Evolutionary conservation across 306 rosid species (phyloP).

Genomic region (Castanopsis chinensis): DNA sequence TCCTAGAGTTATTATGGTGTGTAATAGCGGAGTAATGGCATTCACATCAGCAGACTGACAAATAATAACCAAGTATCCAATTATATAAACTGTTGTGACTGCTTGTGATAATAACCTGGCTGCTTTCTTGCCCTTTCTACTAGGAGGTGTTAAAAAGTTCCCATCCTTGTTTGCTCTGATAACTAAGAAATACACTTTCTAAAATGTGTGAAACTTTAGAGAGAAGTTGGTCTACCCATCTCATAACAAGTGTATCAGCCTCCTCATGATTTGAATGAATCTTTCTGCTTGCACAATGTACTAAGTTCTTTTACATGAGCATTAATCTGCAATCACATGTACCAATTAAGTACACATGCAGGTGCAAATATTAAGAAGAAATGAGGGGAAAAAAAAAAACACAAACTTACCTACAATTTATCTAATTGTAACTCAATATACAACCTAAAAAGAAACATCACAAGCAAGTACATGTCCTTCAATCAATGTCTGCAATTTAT

Average conservation of each 20-base stretch:
- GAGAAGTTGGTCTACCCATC: constrained; percentile 60
- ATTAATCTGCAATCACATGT: constrained; percentile 55
- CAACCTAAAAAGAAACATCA: constrained; percentile 3
- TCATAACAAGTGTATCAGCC: constrained; percentile 58
- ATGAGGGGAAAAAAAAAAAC: too few relatives aligned
- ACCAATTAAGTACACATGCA: constrained; percentile 11
- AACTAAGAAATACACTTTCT: constrained; percentile 56
- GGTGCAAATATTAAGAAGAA: not conserved
- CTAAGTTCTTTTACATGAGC: constrained; percentile 86
- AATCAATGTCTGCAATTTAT: constrained; percentile 6
- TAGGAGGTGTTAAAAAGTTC: constrained; percentile 60
- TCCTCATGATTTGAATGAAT: constrained; percentile 32
- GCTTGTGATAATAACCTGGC: constrained; percentile 56
- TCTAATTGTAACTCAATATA: not conserved
- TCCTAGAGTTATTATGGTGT: constrained; percentile 74
- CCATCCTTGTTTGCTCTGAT: constrained; percentile 32
- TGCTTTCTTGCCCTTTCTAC: constrained; percentile 50
- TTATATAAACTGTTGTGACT: constrained; percentile 70
- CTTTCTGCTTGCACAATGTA: constrained; percentile 80
- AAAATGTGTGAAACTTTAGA: constrained; percentile 54
- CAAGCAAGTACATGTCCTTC: constrained; percentile 2
- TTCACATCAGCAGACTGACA: constrained; percentile 67
- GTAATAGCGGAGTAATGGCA: constrained; percentile 56
- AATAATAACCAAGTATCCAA: constrained; percentile 71
- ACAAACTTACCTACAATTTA: not conserved